Conservation (phyloP, 176 grass and related monocot species). For the Raddia distichophylla region DNA sequence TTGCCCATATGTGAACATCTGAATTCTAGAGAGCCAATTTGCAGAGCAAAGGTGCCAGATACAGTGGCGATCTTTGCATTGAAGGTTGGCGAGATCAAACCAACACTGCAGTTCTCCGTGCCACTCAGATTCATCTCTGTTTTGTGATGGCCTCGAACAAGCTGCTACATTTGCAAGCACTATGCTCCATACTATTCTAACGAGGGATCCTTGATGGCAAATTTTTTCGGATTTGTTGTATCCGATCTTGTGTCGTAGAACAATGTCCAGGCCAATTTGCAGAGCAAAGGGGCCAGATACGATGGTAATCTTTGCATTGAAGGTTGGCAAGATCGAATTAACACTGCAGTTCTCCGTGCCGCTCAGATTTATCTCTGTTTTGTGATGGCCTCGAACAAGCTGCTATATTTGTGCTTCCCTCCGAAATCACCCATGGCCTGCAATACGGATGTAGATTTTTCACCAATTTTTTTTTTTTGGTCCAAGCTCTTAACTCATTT, state of each 20-base stretch:
- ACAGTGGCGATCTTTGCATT: constrained; percentile 57
- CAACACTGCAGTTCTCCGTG: constrained; percentile 58
- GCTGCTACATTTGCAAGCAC: constrained; percentile 35
- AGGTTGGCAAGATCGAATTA: constrained; percentile 53
- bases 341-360: constrained; percentile 60
- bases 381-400: constrained; percentile 70
- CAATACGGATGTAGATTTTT: no score
- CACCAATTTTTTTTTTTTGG: no score
- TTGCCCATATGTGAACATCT: no score
- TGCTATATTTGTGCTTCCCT: constrained; percentile 21
- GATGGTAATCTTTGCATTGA: constrained; percentile 61
- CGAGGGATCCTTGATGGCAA: no score
- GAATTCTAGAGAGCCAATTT: constrained; percentile 29
- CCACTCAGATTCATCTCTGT: constrained; percentile 39
- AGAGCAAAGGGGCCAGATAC: neutral
- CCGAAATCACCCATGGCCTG: no score
- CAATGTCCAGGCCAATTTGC: constrained; percentile 30
- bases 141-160: constrained; percentile 72
- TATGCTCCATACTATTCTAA: no score
- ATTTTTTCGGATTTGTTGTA: no score
- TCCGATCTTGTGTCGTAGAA: no score
- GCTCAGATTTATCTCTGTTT: constrained; percentile 44
- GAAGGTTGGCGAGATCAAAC: constrained; percentile 59
- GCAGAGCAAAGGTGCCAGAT: neutral
- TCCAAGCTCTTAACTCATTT: no score